Percentiles rank a stretch among this genome's conserved stretches.
phyloP scores from a whole-genome alignment of 208 protist species.

The Trypanosoma brucei region DNA sequence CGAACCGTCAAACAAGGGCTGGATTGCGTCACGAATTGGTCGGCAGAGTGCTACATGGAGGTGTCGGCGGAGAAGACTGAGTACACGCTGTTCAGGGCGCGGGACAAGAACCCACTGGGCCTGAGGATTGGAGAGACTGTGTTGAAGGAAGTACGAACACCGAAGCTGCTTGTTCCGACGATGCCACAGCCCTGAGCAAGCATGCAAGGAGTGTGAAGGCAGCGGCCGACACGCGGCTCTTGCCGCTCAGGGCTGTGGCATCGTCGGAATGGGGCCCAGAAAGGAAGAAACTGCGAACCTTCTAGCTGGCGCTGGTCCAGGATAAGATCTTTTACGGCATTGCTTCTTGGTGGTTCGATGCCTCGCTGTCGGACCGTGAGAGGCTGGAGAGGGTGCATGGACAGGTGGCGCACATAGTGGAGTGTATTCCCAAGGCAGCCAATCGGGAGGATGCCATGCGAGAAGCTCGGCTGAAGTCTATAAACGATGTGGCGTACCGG shows the following conservation, averaged over 20 bases:
- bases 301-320: slow-evolving; percentile 6
- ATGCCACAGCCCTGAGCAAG: slow-evolving; percentile 1
- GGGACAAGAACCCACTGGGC: background rate
- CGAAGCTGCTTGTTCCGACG: slow-evolving; percentile 7
- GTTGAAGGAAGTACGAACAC: slow-evolving; percentile 3
- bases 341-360: slow-evolving; percentile 4
- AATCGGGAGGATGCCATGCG: background rate
- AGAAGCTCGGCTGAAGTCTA: background rate
- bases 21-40: background rate
- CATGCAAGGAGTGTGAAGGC: background rate
- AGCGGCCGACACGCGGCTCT: background rate
- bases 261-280: slow-evolving; percentile 1
- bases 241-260: slow-evolving; percentile 2
- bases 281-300: slow-evolving; percentile 4
- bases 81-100: slow-evolving; percentile 9
- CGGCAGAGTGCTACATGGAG: background rate
- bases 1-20: background rate
- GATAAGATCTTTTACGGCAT: slow-evolving; percentile 2
- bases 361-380: background rate
- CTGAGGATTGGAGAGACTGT: background rate
- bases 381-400: background rate
- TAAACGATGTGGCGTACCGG: background rate
- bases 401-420: slow-evolving; percentile 2
- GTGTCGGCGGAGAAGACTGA: background rate
- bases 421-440: background rate